Base-by-base conservation (phyloP, 2,329 filamentous ascomycete genomes). In the Calonectria hongkongensis region DNA sequence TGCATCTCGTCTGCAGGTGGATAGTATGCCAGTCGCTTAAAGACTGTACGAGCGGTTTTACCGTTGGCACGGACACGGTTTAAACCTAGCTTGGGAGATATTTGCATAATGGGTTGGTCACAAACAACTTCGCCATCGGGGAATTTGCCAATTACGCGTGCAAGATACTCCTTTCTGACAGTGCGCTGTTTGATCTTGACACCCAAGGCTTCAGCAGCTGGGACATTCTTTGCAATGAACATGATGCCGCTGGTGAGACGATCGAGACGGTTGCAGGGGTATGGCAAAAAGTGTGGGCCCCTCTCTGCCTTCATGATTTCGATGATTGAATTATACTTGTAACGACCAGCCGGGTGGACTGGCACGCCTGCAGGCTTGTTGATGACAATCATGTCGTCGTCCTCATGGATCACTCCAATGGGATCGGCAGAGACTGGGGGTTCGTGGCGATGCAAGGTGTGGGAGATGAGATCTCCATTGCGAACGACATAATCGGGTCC, bases 351-450 rank as follows among this genome's bases (percentile, higher is more conserved):
- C 7, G 97, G 95, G 83, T 99, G 97, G 0, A 99, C 97, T 0
- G 97, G 97, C 48, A 99, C 93, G 8, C 97, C 97, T 0, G 96
- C 94, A 0, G 97, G 97, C 84, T 99, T 99, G 86, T 98, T 95
- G 83, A 99, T 98, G 74, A 98, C 96, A 72, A 99, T 94, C 87
- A 99, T 93, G 77, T 96, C 94, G 56, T 97, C 91, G 78, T 98
- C 95, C 84, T 99, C 97, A 84, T 98, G 94, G 47, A 99, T 92
- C 56, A 98, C 90, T 18, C 90, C 91, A 63, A 99, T 93, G 0
- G 94, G 91, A 50, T 94, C 91, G 18, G 92, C 92, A 2, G 95
- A 96, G 39, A 98, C 95, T 0, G 97, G 97, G 2, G 97, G 97
- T 84, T 99, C 97, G 83, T 99, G 97, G 16, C 97, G 94, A 84